A percentile compares a stretch with the other conserved stretches of the same genome.
Conservation (phyloP, 805 yeast genomes). For the Nadsonia fulvescens region DNA sequence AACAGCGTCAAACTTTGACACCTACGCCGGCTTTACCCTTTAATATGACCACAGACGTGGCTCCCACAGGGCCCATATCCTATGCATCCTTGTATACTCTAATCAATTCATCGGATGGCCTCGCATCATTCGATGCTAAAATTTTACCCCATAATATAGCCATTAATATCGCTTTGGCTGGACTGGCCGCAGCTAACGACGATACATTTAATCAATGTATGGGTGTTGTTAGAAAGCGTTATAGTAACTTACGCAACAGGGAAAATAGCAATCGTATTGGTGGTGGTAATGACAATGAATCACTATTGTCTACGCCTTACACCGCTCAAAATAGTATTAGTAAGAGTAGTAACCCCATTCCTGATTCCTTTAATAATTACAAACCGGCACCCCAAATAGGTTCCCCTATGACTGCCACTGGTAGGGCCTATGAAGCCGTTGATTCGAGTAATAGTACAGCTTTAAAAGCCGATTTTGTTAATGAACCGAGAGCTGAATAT, state of each 20-base stretch:
- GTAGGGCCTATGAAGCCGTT: no score
- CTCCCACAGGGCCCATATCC: slow-evolving; percentile 13
- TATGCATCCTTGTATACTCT: slow-evolving; percentile 53
- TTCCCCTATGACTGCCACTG: no score
- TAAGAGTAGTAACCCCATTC: slow-evolving; percentile 6
- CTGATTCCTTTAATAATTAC: slow-evolving; percentile 7
- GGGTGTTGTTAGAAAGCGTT: slow-evolving; percentile 51
- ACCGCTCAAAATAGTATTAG: slow-evolving; percentile 3
- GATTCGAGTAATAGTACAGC: no score
- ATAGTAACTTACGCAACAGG: slow-evolving; percentile 27
- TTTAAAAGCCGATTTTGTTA: no score
- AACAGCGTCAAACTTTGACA: slow-evolving; percentile 8
- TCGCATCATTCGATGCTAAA: slow-evolving; percentile 53
- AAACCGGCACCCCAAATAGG: no score
- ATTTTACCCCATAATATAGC: slow-evolving; percentile 47
- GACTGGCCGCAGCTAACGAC: slow-evolving; percentile 37
- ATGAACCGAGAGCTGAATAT: no score
- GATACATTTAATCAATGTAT: slow-evolving; percentile 44
- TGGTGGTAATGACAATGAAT: not conserved
- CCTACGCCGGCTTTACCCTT: slow-evolving; percentile 3
- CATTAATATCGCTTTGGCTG: slow-evolving; percentile 44
- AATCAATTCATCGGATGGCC: slow-evolving; percentile 39
- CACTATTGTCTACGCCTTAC: not conserved
- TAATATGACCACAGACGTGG: slow-evolving; percentile 11
- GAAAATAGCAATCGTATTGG: slow-evolving; percentile 8